A percentile compares a stretch with the other conserved stretches of the same genome.
These are phyloP conservation scores for Pseudogymnoascus sp. DNA, from an alignment of 2,329 filamentous ascomycete species.

Conservation along the genomic window DNA sequence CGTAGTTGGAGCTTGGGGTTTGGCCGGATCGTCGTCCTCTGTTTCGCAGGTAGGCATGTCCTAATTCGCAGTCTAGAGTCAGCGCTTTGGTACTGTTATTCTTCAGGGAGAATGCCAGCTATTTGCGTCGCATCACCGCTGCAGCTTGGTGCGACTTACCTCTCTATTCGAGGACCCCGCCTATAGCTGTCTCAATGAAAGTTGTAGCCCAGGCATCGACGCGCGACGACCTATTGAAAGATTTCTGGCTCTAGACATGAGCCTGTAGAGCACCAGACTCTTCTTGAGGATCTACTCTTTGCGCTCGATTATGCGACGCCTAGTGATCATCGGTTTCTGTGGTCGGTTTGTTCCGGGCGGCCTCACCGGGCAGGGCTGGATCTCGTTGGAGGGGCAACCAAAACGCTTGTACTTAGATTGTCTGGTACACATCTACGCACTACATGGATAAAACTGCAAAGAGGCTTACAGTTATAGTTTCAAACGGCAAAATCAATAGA, in stretches of 20 bases:
- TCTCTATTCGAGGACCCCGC: conserved; percentile 4
- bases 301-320: not conserved
- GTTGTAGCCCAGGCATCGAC: not conserved
- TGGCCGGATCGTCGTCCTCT: conserved; percentile 13
- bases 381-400: conserved; percentile 10
- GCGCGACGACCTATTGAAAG: not conserved
- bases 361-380: not conserved
- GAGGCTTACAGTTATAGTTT: not conserved
- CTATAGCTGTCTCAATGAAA: not conserved
- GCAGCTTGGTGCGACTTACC: not conserved
- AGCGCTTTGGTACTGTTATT: not conserved
- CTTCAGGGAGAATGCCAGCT: not conserved
- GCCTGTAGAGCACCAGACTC: conserved; percentile 4
- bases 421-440: not conserved
- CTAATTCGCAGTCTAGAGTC: conserved; percentile 4
- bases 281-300: conserved; percentile 1
- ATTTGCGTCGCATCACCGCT: not conserved
- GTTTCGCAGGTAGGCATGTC: conserved; percentile 11
- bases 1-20: conserved; percentile 14
- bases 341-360: conserved; percentile 4
- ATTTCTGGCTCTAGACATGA: conserved; percentile 6
- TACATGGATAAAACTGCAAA: not conserved
- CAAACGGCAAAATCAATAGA: not conserved
- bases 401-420: not conserved
- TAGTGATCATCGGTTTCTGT: conserved; percentile 7